Evolutionary conservation across 2,329 filamentous ascomycete genomes (phyloP).

Genomic region (Arthroderma sp.): DNA sequence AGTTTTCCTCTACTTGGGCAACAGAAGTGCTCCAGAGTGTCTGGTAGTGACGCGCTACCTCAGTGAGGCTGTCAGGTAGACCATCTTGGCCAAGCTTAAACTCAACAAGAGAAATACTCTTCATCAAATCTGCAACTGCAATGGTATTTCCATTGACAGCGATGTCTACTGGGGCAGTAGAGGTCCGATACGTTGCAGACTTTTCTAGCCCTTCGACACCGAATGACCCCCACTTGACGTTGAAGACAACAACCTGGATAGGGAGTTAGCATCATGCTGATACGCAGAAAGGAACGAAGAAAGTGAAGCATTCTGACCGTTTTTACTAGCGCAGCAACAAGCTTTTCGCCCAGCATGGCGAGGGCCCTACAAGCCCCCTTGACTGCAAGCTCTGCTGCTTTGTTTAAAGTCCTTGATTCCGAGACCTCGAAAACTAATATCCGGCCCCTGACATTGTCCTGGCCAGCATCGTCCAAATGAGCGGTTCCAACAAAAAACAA

Average conservation of each 20-base stretch:
- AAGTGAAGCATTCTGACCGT: slow-evolving; percentile 44
- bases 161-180: slow-evolving; percentile 72
- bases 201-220: slow-evolving; percentile 47
- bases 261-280: not conserved
- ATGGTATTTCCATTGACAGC: slow-evolving; percentile 62
- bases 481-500: slow-evolving; percentile 87
- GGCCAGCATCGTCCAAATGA: slow-evolving; percentile 48
- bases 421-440: slow-evolving; percentile 71
- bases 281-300: not conserved
- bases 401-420: slow-evolving; percentile 56
- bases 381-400: slow-evolving; percentile 55
- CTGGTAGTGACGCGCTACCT: slow-evolving; percentile 69
- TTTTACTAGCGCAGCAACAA: slow-evolving; percentile 82
- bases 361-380: slow-evolving; percentile 73
- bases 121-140: slow-evolving; percentile 84
- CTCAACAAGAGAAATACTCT: slow-evolving; percentile 69
- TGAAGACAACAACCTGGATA: slow-evolving; percentile 45
- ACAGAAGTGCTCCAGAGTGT: slow-evolving; percentile 72
- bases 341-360: slow-evolving; percentile 57
- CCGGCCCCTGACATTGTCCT: slow-evolving; percentile 52
- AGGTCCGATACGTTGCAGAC: slow-evolving; percentile 62
- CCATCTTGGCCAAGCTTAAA: slow-evolving; percentile 48
- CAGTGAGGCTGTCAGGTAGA: slow-evolving; percentile 50
- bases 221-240: slow-evolving; percentile 28
- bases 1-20: slow-evolving; percentile 55